Percentiles rank a stretch among this genome's conserved stretches.
Evolutionary conservation across 2,329 filamentous ascomycete genomes (phyloP).

Genomic region (Aspergillus floridensis): DNA sequence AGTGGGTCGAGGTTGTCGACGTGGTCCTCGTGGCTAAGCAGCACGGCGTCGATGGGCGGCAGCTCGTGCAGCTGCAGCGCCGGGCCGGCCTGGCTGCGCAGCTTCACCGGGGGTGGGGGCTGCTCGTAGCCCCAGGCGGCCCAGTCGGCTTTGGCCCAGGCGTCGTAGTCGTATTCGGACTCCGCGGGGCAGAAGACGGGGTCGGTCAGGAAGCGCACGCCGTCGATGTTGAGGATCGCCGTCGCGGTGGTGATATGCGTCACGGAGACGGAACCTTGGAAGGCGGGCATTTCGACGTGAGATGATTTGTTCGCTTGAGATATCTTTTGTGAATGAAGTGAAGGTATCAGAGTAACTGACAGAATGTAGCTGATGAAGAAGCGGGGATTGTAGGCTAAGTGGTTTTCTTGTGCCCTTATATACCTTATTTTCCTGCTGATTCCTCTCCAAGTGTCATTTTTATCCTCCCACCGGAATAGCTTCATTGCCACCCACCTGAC

Average conservation of each 20-base stretch:
- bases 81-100: background rate
- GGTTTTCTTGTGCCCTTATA: too few species aligned
- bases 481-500: too few species aligned
- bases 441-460: too few species aligned
- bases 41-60: conserved; percentile 46
- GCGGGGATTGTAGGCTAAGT: too few species aligned
- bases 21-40: conserved; percentile 51
- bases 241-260: conserved; percentile 1
- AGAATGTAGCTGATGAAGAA: too few species aligned
- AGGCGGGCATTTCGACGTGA: background rate
- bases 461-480: too few species aligned
- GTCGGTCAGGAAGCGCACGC: conserved; percentile 17
- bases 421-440: too few species aligned
- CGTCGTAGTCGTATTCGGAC: background rate
- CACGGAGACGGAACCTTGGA: conserved; percentile 12
- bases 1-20: conserved; percentile 48
- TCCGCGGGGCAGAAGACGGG: too few species aligned
- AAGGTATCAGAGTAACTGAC: too few species aligned
- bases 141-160: background rate
- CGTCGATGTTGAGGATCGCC: background rate
- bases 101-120: background rate
- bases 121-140: background rate
- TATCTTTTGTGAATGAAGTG: too few species aligned
- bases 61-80: conserved; percentile 20
- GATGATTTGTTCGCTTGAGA: too few species aligned